Evolutionary conservation across 345 rosid genomes (phyloP).

Genomic region (Lenwebbia sp.): DNA sequence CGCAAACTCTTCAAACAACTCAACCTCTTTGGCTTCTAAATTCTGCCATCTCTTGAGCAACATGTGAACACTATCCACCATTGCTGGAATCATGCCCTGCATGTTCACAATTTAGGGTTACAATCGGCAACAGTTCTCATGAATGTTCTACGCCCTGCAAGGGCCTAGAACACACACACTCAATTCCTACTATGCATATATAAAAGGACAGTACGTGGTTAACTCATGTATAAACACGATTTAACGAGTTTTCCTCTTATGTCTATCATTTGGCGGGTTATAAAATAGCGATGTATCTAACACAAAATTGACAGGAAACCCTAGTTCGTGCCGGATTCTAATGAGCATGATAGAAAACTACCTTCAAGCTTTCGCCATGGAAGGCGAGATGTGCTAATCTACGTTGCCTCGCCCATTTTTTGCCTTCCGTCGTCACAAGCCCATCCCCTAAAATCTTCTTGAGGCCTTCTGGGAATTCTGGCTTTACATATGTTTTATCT

Average conservation of each 20-base stretch:
- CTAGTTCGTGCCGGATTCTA: not conserved
- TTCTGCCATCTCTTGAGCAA: constrained; percentile 34
- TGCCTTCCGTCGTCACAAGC: constrained; percentile 7
- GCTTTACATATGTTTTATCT: constrained; percentile 6
- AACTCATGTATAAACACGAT: not conserved
- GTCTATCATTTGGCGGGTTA: not conserved
- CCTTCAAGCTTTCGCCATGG: constrained; percentile 34
- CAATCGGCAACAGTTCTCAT: not conserved
- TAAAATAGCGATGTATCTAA: not conserved
- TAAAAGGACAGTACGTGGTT: not conserved
- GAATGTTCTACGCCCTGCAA: not conserved
- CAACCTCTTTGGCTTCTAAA: constrained; percentile 21
- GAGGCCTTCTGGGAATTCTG: not conserved
- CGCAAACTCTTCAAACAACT: constrained; percentile 18
- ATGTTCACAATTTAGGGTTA: not conserved
- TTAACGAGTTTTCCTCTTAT: not conserved
- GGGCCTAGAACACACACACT: not conserved
- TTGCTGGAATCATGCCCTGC: constrained; percentile 24
- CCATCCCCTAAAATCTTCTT: constrained; percentile 29
- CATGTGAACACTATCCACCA: constrained; percentile 21
- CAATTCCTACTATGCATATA: not conserved
- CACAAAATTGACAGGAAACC: not conserved
- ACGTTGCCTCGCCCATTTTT: constrained; percentile 28
- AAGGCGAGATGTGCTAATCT: constrained; percentile 37
- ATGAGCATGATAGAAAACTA: not conserved